Base-by-base conservation (phyloP, 805 yeast genomes). In the Hanseniaspora jakobsenii region DNA sequence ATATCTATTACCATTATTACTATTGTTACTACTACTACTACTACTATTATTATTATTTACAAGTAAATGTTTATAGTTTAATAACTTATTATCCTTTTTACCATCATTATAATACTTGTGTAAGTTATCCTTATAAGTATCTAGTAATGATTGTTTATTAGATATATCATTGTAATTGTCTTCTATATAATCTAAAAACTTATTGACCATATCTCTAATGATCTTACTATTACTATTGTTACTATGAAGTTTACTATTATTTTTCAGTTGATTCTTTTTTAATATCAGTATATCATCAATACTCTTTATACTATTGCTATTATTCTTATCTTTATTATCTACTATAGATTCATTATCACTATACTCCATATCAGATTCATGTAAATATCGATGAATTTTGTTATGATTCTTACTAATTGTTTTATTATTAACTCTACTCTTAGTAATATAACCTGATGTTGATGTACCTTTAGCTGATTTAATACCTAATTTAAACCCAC, bases 361-460 rank as follows among this genome's bases (percentile, higher is more conserved):
- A n/a, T n/a, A n/a, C 6, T 41, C 46, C 46, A 41, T 41, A 17
- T 41, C 46, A 14, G 46, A 41, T n/a, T 43, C 41, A 36, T 43
- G 40, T 7, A 43, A n/a, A 8, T 43, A 43, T 26, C 41, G 10
- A 17, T 36, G 47, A 9, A 21, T 26, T 17, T 22, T 38, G n/a
- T n/a, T n/a, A n/a, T n/a, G n/a, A n/a, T n/a, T n/a, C n/a, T 26
- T 36, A 14, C 12, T 22, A 6, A 17, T 22, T 6, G 30, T 24
- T 26, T 16, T n/a, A 3, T 18, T n/a, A 13, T 23, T 36, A 2
- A 30, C 41, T 14, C 21, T 41, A 16, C 39, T 41, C 24, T 32
- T 38, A 13, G 41, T 28, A 7, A 45, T 37, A 35, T 19, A 38
- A 10, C 48, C 48, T 9, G 48, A 45, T 3, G 48, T 45, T 10